These are phyloP conservation scores for Prunus dulcis DNA, from an alignment of 306 rosid genomes.

Conservation along the genomic window DNA sequence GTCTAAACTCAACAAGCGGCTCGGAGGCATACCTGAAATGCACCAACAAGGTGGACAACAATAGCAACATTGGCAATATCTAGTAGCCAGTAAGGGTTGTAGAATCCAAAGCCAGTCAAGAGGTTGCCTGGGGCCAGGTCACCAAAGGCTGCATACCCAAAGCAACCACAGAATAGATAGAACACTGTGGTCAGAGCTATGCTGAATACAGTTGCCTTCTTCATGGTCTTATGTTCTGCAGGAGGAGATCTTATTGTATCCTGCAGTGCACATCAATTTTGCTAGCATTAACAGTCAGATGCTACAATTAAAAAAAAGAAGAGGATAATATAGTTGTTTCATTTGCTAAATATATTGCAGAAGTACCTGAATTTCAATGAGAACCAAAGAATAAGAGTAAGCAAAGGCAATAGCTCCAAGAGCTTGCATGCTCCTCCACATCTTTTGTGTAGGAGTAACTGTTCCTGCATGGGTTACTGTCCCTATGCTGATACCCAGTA, in stretches of 20 bases:
- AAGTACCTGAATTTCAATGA: conserved; percentile 71
- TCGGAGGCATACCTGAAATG: conserved; percentile 50
- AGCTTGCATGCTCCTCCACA: conserved; percentile 76
- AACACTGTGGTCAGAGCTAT: conserved; percentile 49
- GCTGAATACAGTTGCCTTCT: conserved; percentile 56
- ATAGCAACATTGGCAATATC: conserved; percentile 72
- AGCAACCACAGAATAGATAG: conserved; percentile 65
- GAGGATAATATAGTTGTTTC: too few species aligned
- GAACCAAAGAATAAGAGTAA: conserved; percentile 67
- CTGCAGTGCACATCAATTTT: conserved; percentile 25
- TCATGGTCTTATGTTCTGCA: conserved; percentile 70
- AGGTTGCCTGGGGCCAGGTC: conserved; percentile 66
- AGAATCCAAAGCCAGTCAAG: conserved; percentile 77
- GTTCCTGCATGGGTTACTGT: conserved; percentile 50
- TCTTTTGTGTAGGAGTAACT: conserved; percentile 57
- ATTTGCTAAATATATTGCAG: not conserved
- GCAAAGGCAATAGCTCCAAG: conserved; percentile 77
- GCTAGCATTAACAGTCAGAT: not conserved
- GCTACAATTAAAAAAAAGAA: not conserved
- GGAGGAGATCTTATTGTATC: conserved; percentile 74
- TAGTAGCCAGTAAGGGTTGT: conserved; percentile 71
- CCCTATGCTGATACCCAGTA: conserved; percentile 62
- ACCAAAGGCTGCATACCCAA: conserved; percentile 83
- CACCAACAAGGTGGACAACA: conserved; percentile 70
- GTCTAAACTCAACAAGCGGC: not conserved